Conservation (phyloP, 257 asterid genomes). For the Gentiana dahurica region DNA sequence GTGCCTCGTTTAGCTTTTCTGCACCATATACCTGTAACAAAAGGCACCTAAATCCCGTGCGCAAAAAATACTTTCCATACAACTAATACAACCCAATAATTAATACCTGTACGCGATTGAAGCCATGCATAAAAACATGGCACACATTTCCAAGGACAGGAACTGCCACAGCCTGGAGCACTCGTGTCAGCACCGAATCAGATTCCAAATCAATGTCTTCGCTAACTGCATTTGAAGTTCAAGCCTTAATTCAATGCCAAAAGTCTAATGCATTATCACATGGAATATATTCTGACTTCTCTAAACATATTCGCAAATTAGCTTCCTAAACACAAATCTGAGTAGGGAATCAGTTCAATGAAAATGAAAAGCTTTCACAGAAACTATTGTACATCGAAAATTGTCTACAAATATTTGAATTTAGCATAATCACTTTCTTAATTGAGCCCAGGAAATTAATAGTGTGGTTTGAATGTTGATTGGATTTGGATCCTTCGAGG, state of each 20-base stretch:
- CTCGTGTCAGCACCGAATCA: conserved; percentile 59
- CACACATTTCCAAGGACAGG: conserved; percentile 88
- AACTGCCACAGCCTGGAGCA: conserved; percentile 80
- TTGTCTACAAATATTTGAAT: too few species aligned
- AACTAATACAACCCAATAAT: neutral
- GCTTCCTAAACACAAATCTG: too few species aligned
- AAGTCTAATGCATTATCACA: neutral
- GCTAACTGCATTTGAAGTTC: conserved; percentile 36
- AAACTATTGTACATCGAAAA: too few species aligned
- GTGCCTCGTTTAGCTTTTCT: conserved; percentile 56
- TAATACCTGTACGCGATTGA: conserved; percentile 64
- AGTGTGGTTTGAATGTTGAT: too few species aligned
- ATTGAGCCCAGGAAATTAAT: too few species aligned
- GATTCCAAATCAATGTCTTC: conserved; percentile 56
- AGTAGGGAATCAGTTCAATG: too few species aligned
- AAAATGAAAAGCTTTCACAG: too few species aligned
- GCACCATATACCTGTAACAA: conserved; percentile 64
- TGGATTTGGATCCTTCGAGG: too few species aligned
- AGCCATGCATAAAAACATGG: conserved; percentile 94
- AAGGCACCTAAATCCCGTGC: neutral
- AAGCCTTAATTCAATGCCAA: neutral
- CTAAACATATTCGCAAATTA: too few species aligned
- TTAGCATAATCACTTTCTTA: too few species aligned
- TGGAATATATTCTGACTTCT: too few species aligned
- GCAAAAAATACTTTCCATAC: neutral